Percentiles rank a stretch among this genome's conserved stretches.
Evolutionary conservation across 371 early-diverging fungal genomes (phyloP).

Genomic region (Rhizopus delemar): DNA sequence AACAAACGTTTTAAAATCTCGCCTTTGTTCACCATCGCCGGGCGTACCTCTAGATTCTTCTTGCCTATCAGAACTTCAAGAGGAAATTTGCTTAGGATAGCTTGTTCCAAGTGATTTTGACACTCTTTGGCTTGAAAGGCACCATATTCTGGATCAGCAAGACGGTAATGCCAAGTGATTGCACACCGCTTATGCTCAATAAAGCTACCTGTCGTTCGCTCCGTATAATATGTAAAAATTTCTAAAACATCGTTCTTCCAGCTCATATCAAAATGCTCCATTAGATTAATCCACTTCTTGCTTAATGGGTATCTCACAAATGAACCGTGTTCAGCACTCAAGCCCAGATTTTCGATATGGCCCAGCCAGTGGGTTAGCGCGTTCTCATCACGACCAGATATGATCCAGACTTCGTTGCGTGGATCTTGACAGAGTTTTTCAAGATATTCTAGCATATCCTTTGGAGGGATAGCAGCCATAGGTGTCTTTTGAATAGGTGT

Average conservation of each 20-base stretch:
- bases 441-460: constrained; percentile 68
- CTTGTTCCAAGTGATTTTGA: constrained; percentile 86
- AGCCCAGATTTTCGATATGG: constrained; percentile 72
- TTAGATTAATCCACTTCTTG: constrained; percentile 76
- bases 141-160: constrained; percentile 87
- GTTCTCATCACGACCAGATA: constrained; percentile 89
- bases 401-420: constrained; percentile 87
- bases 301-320: constrained; percentile 60
- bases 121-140: constrained; percentile 89
- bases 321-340: constrained; percentile 78
- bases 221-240: constrained; percentile 88
- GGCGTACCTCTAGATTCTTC: constrained; percentile 94
- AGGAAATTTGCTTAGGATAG: constrained; percentile 85
- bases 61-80: constrained; percentile 95
- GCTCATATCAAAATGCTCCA: constrained; percentile 77
- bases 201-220: constrained; percentile 84
- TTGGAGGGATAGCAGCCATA: constrained; percentile 64
- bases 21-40: constrained; percentile 81
- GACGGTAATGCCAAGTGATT: constrained; percentile 89
- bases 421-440: constrained; percentile 70
- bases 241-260: constrained; percentile 88
- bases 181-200: constrained; percentile 84
- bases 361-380: constrained; percentile 87
- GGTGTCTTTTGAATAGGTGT: constrained; percentile 74
- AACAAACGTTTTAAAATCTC: constrained; percentile 89